Percentiles rank a stretch among this genome's conserved stretches.
These are phyloP conservation scores for Phytophthora foliorum DNA, from an alignment of 352 stramenopile genomes.

Conservation along the genomic window DNA sequence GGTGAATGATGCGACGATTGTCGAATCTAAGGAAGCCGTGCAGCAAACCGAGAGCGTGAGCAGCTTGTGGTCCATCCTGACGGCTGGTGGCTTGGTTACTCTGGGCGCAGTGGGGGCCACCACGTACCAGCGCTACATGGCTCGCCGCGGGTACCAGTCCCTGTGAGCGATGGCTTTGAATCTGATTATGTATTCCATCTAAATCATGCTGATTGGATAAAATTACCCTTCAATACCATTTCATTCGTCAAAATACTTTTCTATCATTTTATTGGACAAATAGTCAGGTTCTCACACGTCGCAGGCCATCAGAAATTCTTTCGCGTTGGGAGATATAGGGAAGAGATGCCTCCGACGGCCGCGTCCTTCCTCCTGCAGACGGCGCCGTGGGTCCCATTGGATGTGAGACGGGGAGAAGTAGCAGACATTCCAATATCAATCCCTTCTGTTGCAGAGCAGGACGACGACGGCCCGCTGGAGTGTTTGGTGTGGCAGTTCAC, in stretches of 20 bases:
- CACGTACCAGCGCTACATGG: conserved; percentile 57
- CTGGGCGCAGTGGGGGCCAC: conserved; percentile 49
- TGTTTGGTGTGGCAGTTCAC: conserved; percentile 73
- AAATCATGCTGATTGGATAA: conserved; percentile 21
- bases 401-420: conserved; percentile 61
- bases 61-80: conserved; percentile 48
- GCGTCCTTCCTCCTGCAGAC: conserved; percentile 66
- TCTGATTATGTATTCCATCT: no score
- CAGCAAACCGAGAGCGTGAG: conserved; percentile 4
- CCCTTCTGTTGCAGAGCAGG: conserved; percentile 12
- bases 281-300: conserved; percentile 24
- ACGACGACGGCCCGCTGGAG: conserved; percentile 30
- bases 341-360: conserved; percentile 31
- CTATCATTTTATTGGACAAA: no score
- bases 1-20: conserved; percentile 36
- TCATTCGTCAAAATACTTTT: conserved; percentile 46
- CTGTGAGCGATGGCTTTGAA: no score
- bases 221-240: neutral
- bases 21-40: conserved; percentile 24
- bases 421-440: conserved; percentile 58
- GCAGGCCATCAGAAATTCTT: conserved; percentile 23
- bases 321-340: conserved; percentile 19
- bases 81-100: conserved; percentile 45
- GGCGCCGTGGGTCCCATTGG: conserved; percentile 55
- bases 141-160: conserved; percentile 52